A percentile compares a stretch with the other conserved stretches of the same genome.
Conservation (phyloP, 2,329 filamentous ascomycete species). For the Cercospora brassicicola region DNA sequence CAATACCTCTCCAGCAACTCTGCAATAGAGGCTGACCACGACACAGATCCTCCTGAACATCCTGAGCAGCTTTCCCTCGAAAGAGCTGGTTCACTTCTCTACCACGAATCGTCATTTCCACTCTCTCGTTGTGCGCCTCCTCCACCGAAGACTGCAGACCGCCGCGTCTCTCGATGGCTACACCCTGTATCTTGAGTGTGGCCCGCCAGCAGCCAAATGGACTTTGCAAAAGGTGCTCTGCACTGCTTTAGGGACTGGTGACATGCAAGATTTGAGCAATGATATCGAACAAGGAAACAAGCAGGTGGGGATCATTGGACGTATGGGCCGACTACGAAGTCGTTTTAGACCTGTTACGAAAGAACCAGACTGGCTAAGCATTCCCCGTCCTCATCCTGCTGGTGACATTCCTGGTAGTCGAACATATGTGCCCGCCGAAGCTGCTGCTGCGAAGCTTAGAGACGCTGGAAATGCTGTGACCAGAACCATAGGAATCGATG, state of each 20-base stretch:
- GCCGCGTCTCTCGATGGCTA: conserved; percentile 60
- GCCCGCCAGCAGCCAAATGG: conserved; percentile 68
- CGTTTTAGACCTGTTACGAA: conserved; percentile 66
- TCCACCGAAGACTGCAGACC: conserved; percentile 63
- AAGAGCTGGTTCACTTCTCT: conserved; percentile 54
- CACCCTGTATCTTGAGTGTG: conserved; percentile 74
- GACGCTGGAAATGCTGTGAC: conserved; percentile 45
- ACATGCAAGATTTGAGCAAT: conserved; percentile 48
- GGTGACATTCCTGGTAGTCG: conserved; percentile 52
- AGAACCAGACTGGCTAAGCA: conserved; percentile 48
- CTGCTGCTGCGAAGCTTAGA: conserved; percentile 17
- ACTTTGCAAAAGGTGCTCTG: conserved; percentile 70
- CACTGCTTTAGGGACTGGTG: conserved; percentile 64
- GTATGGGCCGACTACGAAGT: conserved; percentile 63
- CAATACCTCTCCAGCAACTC: background rate
- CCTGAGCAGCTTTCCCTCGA: conserved; percentile 45
- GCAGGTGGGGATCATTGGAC: conserved; percentile 48
- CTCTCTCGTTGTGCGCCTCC: conserved; percentile 61
- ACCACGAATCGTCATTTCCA: conserved; percentile 64
- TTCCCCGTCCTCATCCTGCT: conserved; percentile 45
- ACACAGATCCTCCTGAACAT: conserved; percentile 47
- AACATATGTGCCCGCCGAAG: conserved; percentile 37
- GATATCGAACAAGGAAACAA: conserved; percentile 39
- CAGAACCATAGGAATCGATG: conserved; percentile 65
- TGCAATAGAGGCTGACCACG: conserved; percentile 18